phyloP scores from a whole-genome alignment of 2,329 filamentous ascomycete genomes.

The Talaromyces sp. region DNA sequence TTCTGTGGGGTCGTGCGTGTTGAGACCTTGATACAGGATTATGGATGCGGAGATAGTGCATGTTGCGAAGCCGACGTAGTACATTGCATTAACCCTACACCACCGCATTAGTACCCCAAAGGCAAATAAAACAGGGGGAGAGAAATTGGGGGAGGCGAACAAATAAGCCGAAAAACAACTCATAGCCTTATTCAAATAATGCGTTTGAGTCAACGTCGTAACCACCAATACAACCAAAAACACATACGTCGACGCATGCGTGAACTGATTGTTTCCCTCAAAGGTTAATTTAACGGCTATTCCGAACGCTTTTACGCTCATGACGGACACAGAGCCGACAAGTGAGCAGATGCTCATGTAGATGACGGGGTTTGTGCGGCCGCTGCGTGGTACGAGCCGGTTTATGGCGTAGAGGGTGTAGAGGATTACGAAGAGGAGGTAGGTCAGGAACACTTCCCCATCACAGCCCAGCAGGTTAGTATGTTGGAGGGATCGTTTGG shows the following conservation, averaged over 20 bases:
- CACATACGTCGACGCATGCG: slow-evolving; percentile 18
- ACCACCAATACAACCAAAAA: slow-evolving; percentile 18
- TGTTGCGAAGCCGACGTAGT: slow-evolving; percentile 19
- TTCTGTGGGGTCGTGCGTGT: slow-evolving; percentile 14
- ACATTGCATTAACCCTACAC: slow-evolving; percentile 19
- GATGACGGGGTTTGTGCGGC: slow-evolving; percentile 15
- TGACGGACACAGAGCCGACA: slow-evolving; percentile 17
- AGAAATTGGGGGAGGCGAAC: not conserved
- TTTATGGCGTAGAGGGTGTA: slow-evolving; percentile 15
- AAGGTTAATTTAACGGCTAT: slow-evolving; percentile 18
- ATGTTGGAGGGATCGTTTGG: not conserved
- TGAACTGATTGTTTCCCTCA: slow-evolving; percentile 17
- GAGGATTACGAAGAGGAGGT: slow-evolving; percentile 16
- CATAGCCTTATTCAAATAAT: slow-evolving; percentile 21
- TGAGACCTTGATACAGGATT: slow-evolving; percentile 18
- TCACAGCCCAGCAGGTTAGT: not conserved
- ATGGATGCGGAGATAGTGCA: slow-evolving; percentile 19
- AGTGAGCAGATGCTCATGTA: slow-evolving; percentile 21
- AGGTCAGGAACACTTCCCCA: slow-evolving; percentile 15
- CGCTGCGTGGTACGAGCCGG: slow-evolving; percentile 10
- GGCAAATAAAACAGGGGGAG: no score
- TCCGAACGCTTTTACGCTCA: slow-evolving; percentile 19
- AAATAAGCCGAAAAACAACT: slow-evolving; percentile 18
- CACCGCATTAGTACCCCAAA: not conserved
- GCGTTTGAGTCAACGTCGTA: slow-evolving; percentile 20